Evolutionary conservation across 2,329 filamentous ascomycete species (phyloP), one percentile per base, ranked within the genome.

Genomic region (Fusarium sp.): DNA sequence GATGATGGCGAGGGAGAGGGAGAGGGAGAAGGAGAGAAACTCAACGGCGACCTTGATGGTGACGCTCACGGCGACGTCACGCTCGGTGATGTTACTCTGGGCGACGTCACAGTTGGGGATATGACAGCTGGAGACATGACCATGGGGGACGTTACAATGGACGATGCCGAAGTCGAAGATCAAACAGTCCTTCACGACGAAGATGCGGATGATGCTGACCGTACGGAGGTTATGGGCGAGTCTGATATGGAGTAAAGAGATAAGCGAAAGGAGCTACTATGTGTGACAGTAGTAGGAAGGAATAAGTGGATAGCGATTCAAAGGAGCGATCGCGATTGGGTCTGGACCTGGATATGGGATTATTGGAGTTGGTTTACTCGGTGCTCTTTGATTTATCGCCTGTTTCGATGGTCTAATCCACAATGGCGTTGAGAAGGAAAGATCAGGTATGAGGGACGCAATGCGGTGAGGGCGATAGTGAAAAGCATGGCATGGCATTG

Each of bases 81-180:
- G 38, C 76, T 85, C 48, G 84, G 84, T 48, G 84, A 87, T 39
- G 70, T 79, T 36, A 75, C 75, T 36, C 75, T 85, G 41, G 84
- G 66, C 4, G 66, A 69, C 23, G 47, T 70, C 11, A 69, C 67
- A 15, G 53, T 67, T 31, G 67, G 67, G 31, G 67, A 80, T 80
- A 59, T 70, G 52, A 55, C 58, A 42, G 54, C 59, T 13, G 68
- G 67, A 19, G 67, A 70, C 21, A 47, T 70, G 23, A 69, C 66
- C n/a, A 68, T 70, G 66, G 68, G 63, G 33, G 80, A 82, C 32
- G 71, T 80, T 33, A 75, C 75, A 41, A 77, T 85, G 55, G 84
- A 84, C 50, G 84, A 86, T 25, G 80, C 80, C 11, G 73, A 85
- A 14, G 80, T 83, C 66, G 83, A 84, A 32, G 82, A 80, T 35